These are phyloP conservation scores for Sarcomyxa edulis DNA, from an alignment of 768 basidiomycete genomes.

Conservation along the genomic window DNA sequence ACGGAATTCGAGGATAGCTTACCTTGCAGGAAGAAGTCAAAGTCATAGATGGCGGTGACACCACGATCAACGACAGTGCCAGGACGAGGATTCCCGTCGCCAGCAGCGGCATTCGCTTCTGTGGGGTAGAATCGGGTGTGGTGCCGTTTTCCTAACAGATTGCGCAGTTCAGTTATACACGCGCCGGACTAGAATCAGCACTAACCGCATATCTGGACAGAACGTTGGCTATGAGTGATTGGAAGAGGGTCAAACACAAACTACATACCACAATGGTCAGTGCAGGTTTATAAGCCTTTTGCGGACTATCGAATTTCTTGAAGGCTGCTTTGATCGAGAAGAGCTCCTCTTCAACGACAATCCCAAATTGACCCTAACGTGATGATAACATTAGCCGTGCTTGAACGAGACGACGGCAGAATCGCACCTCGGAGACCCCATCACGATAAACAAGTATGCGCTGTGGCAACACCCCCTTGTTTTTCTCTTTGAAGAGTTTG, in stretches of 20 bases:
- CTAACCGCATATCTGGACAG: too few species aligned
- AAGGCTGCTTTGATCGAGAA: slow-evolving; percentile 60
- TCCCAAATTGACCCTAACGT: slow-evolving; percentile 66
- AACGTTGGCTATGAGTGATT: too few species aligned
- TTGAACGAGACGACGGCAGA: neutral
- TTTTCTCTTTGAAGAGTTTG: slow-evolving; percentile 40
- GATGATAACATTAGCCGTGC: neutral
- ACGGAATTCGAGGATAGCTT: neutral
- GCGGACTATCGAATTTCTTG: slow-evolving; percentile 36
- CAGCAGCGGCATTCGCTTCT: slow-evolving; percentile 42
- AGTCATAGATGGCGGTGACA: slow-evolving; percentile 60
- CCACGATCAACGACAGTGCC: slow-evolving; percentile 84
- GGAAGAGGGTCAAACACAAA: slow-evolving; percentile 10
- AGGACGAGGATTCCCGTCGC: slow-evolving; percentile 67
- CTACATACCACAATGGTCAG: slow-evolving; percentile 74
- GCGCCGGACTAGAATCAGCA: too few species aligned
- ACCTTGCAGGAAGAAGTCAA: slow-evolving; percentile 69
- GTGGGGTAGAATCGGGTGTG: slow-evolving; percentile 65
- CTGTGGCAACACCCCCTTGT: slow-evolving; percentile 46
- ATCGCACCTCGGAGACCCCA: slow-evolving; percentile 70
- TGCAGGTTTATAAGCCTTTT: slow-evolving; percentile 41
- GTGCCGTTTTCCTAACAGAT: slow-evolving; percentile 48
- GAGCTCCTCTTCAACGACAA: slow-evolving; percentile 59
- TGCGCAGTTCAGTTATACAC: too few species aligned
- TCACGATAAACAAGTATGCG: slow-evolving; percentile 75